Evolutionary conservation across 139 green algal species (phyloP).

Genomic region (Zygnema circumcarinatum): DNA sequence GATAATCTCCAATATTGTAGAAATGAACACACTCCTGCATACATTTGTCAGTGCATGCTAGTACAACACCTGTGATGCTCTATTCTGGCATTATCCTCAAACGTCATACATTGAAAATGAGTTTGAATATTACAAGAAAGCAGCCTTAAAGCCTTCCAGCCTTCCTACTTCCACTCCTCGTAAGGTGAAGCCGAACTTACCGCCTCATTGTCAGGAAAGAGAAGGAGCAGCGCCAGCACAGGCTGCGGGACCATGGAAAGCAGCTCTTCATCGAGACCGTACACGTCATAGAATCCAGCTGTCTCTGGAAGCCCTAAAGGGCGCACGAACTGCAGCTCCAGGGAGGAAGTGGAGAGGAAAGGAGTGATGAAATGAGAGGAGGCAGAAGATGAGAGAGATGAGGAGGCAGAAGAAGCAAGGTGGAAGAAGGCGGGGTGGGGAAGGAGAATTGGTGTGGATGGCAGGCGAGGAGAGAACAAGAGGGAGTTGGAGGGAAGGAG

Average conservation of each 20-base stretch:
- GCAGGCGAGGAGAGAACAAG: not conserved
- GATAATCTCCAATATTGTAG: too few relatives aligned
- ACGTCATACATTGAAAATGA: too few relatives aligned
- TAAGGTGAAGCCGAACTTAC: too few relatives aligned
- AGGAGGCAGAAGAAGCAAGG: not conserved
- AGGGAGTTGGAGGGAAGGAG: not conserved
- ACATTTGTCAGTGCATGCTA: too few relatives aligned
- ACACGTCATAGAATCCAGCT: slow-evolving; percentile 61
- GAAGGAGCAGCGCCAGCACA: slow-evolving; percentile 60
- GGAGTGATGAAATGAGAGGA: slow-evolving; percentile 8
- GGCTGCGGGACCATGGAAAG: slow-evolving; percentile 63
- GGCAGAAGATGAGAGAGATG: not conserved
- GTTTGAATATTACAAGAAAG: too few relatives aligned
- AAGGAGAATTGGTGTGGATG: too few relatives aligned
- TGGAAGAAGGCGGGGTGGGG: not conserved
- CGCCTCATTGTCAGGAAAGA: slow-evolving; percentile 50
- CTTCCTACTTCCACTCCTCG: too few relatives aligned
- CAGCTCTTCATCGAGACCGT: slow-evolving; percentile 60
- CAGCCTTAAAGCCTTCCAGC: too few relatives aligned
- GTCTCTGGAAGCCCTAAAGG: slow-evolving; percentile 19
- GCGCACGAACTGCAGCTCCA: slow-evolving; percentile 34
- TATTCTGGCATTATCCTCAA: too few relatives aligned
- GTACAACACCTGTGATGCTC: too few relatives aligned
- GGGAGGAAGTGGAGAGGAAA: not conserved
- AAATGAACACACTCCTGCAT: too few relatives aligned